Conservation (phyloP, 148 eudicot genomes). For the Amaranthus cruentus region DNA sequence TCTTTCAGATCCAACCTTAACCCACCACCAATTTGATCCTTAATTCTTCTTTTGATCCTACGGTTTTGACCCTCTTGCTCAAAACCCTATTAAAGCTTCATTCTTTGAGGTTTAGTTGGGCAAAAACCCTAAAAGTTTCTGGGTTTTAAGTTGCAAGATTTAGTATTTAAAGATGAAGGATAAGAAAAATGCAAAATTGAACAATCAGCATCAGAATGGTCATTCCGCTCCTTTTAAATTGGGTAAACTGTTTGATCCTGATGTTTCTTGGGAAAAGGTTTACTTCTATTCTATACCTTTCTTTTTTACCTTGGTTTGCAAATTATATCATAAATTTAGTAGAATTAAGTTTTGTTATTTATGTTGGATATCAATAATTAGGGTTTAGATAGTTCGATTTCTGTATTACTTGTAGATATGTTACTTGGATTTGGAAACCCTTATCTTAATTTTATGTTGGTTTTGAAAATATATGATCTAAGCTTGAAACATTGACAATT, state of each 20-base stretch:
- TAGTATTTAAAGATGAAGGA: constrained; percentile 37
- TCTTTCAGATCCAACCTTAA: constrained; percentile 24
- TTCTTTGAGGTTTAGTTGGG: background rate
- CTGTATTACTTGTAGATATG: no score
- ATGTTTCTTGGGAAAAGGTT: constrained; percentile 98
- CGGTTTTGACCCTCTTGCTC: background rate
- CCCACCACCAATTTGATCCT: constrained; percentile 15
- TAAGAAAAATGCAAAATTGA: constrained; percentile 58
- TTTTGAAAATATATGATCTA: no score
- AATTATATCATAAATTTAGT: background rate
- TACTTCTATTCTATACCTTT: background rate
- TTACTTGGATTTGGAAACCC: no score
- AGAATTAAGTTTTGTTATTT: constrained; percentile 10
- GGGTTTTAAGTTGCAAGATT: background rate
- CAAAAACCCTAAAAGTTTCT: constrained; percentile 3
- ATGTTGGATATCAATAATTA: background rate
- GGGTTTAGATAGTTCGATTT: background rate
- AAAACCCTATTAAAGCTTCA: background rate
- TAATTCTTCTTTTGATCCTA: background rate
- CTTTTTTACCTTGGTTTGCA: background rate
- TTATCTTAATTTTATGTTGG: no score
- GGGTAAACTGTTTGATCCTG: constrained; percentile 80
- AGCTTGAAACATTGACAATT: no score
- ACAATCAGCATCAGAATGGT: constrained; percentile 45
- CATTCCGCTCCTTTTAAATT: constrained; percentile 73